Conservation (phyloP, 352 stramenopile species). For the Plasmopara viticola region DNA sequence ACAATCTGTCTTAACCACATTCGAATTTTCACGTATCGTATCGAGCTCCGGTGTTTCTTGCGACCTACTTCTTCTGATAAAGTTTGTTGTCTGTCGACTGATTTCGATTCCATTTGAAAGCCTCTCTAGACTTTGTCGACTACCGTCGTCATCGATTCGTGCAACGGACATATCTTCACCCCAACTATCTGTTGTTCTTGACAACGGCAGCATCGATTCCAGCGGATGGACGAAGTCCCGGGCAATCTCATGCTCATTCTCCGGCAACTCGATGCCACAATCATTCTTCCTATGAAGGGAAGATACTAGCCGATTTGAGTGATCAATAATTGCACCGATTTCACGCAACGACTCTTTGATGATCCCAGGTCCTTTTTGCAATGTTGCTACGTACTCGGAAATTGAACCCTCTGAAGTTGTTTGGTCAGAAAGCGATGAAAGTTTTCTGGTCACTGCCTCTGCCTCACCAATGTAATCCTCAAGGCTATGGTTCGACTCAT, state of each 20-base stretch:
- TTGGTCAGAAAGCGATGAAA: constrained; percentile 10
- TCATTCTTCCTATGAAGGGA: constrained; percentile 8
- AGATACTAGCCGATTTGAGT: constrained; percentile 15
- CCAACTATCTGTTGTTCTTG: constrained; percentile 56
- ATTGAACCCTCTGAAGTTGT: constrained; percentile 21
- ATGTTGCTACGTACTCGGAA: constrained; percentile 25
- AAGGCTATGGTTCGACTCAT: constrained; percentile 5
- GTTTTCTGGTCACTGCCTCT: constrained; percentile 10
- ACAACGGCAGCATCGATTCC: constrained; percentile 48
- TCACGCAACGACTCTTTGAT: constrained; percentile 45
- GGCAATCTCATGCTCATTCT: constrained; percentile 38
- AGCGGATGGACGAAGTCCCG: constrained; percentile 41
- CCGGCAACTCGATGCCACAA: constrained; percentile 14
- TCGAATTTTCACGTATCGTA: constrained; percentile 32
- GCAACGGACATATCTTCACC: constrained; percentile 36
- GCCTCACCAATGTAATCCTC: constrained; percentile 25
- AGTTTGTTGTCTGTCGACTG: constrained; percentile 8
- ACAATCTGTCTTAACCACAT: constrained; percentile 12
- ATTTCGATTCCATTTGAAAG: constrained; percentile 18
- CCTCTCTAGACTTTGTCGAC: constrained; percentile 16
- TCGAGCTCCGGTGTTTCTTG: constrained; percentile 30
- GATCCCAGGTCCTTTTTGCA: constrained; percentile 32
- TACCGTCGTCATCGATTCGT: constrained; percentile 25
- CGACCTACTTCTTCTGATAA: constrained; percentile 15
- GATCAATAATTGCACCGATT: constrained; percentile 44